A percentile compares a stretch with the other conserved stretches of the same genome.
Evolutionary conservation across 1,139 yeast species (phyloP).

Genomic region (Komagataea norvegica): DNA sequence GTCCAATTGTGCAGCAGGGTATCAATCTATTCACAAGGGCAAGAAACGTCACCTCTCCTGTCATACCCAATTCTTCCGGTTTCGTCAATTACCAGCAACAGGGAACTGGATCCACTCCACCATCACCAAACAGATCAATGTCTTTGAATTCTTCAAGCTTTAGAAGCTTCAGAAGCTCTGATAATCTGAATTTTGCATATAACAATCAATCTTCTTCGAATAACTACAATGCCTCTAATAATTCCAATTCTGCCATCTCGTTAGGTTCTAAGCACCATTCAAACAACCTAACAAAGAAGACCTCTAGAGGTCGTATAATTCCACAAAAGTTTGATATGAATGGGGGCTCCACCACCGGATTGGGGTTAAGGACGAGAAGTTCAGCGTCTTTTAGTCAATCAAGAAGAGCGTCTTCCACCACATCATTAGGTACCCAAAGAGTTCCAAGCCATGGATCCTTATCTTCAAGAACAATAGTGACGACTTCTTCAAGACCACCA

Average conservation of each 20-base stretch:
- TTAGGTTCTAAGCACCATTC: conserved; percentile 16
- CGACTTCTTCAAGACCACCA: conserved; percentile 41
- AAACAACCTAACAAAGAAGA: conserved; percentile 28
- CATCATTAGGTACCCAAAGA: conserved; percentile 27
- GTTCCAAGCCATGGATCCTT: conserved; percentile 21
- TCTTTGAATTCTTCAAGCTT: conserved; percentile 32
- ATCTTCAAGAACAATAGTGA: conserved; percentile 23
- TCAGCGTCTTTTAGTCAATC: conserved; percentile 32
- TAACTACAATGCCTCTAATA: not conserved
- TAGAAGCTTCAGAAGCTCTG: conserved; percentile 27
- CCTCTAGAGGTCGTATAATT: conserved; percentile 37
- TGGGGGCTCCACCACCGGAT: conserved; percentile 26
- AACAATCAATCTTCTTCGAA: conserved; percentile 5
- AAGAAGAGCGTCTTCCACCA: conserved; percentile 30
- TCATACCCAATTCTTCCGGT: conserved; percentile 11
- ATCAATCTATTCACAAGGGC: conserved; percentile 22
- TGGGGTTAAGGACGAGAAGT: conserved; percentile 33
- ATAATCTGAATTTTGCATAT: conserved; percentile 20
- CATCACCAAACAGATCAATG: conserved; percentile 29
- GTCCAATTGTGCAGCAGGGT: conserved; percentile 28
- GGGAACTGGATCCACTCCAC: conserved; percentile 11
- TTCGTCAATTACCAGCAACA: conserved; percentile 2
- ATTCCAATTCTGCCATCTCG: not conserved
- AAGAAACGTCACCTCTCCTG: conserved; percentile 23
- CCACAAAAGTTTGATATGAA: conserved; percentile 38